These are phyloP conservation scores for Umbelopsis sp. DNA, from an alignment of 192 early-diverging fungal species.

Conservation along the genomic window DNA sequence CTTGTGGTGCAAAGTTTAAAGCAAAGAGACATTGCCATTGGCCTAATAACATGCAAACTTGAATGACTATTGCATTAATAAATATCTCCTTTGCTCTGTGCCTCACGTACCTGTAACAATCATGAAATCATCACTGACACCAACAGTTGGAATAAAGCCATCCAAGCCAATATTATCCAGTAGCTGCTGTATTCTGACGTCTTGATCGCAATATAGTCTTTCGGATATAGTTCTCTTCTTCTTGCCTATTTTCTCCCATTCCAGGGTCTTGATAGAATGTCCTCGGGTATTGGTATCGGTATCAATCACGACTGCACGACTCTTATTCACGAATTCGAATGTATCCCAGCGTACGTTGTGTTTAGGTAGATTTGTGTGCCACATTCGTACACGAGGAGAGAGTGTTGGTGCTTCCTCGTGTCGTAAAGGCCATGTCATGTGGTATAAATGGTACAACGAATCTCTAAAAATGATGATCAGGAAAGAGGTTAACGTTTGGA, in stretches of 20 bases:
- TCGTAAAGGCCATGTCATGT: slow-evolving; percentile 2
- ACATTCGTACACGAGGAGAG: not conserved
- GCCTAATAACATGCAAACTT: not conserved
- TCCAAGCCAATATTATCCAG: not conserved
- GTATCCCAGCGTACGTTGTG: slow-evolving; percentile 10
- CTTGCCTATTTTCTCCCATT: slow-evolving; percentile 8
- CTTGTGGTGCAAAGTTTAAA: slow-evolving; percentile 1
- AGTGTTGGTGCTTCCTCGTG: slow-evolving; percentile 8
- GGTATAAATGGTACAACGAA: slow-evolving; percentile 17
- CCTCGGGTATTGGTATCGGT: slow-evolving; percentile 15
- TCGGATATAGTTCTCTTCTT: not conserved
- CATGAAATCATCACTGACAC: slow-evolving; percentile 11
- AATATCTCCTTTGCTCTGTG: not conserved
- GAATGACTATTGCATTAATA: not conserved
- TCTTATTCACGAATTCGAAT: slow-evolving; percentile 2
- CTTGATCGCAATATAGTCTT: not conserved
- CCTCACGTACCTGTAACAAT: not conserved
- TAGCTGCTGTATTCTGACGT: not conserved
- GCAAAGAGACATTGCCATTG: slow-evolving; percentile 7
- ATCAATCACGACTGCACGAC: not conserved
- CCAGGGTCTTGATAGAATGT: not conserved
- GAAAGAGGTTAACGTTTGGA: no score
- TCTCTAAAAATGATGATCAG: not conserved
- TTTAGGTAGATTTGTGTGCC: not conserved
- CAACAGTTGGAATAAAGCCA: not conserved